Evolutionary conservation across 257 asterid species (phyloP).

Genomic region (Nicotiana undulata): DNA sequence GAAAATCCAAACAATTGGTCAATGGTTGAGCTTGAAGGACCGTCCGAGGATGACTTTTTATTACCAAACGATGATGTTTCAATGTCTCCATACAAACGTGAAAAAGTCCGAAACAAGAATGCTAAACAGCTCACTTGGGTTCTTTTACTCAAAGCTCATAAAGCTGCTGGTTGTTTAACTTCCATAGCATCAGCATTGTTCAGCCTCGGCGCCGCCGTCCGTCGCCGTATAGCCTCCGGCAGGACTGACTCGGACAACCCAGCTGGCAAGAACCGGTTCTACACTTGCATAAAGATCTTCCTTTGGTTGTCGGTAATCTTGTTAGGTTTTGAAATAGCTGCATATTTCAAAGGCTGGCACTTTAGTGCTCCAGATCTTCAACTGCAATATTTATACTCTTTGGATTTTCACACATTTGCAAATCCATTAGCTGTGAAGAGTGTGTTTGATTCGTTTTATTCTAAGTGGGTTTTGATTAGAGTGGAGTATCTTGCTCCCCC

Average conservation of each 20-base stretch:
- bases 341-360: slow-evolving; percentile 83
- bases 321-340: slow-evolving; percentile 62
- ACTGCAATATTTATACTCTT: slow-evolving; percentile 34
- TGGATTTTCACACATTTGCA: slow-evolving; percentile 23
- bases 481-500: slow-evolving; percentile 95
- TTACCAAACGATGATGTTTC: slow-evolving; percentile 18
- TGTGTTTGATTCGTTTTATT: slow-evolving; percentile 53
- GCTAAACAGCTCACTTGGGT: slow-evolving; percentile 98
- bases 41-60: slow-evolving; percentile 67
- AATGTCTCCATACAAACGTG: slow-evolving; percentile 8
- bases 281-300: slow-evolving; percentile 49
- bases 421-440: slow-evolving; percentile 45
- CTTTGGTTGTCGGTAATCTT: slow-evolving; percentile 54
- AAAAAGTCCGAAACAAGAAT: slow-evolving; percentile 74
- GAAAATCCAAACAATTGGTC: slow-evolving; percentile 97
- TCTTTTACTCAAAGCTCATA: slow-evolving; percentile 77
- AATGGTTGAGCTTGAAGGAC: slow-evolving; percentile 79
- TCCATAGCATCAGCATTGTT: slow-evolving; percentile 71
- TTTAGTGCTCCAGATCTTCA: slow-evolving; percentile 59
- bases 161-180: slow-evolving; percentile 80
- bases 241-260: slow-evolving; percentile 47
- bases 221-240: slow-evolving; percentile 86
- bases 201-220: slow-evolving; percentile 52
- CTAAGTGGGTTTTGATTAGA: slow-evolving; percentile 72
- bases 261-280: slow-evolving; percentile 40